Base-by-base conservation (phyloP, 768 basidiomycete species). In the Rhodotorula toruloides region DNA sequence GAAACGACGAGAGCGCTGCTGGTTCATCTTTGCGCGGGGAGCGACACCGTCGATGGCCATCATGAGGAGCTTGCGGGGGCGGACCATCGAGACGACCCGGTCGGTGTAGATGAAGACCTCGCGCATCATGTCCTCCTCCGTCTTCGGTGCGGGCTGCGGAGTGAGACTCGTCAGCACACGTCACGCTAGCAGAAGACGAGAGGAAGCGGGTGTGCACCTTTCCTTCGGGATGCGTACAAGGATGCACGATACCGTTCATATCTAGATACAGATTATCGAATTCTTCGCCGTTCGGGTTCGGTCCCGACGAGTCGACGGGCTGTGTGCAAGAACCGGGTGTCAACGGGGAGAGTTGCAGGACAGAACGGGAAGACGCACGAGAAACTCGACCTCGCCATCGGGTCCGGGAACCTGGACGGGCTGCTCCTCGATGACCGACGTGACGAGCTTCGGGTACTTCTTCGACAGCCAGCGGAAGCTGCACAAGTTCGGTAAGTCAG, bases 171-270 rank as follows among this genome's bases (percentile, higher is more conserved):
- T 17, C 37, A 22, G 46, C 31, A 5, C 12, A 39, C n/a, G 13
- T 4, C 7, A 1, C 3, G 37, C 19, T n/a, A 21, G 39, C 29
- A 12, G 16, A 29, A 17, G 13, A 13, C 3, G 1, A 31, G 54
- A 8, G 37, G 27, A 19, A 50, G 19, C n/a, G 27, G 19, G 22
- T n/a, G 72, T 81, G 52, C 65, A 86, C 90, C 83, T 89, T 93
- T 75, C 93, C 94, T 79, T 98, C 96, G 0, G 96, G 96, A 76
- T 99, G 96, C 1, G 96, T 99, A 84, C 96, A 98, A 1, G 96
- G 96, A 78, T 99, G 96, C 17, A 99, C 96, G 77, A 98, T 98
- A 72, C 91, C 96, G 77, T 99, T 99, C 96, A 99, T 98, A 77
- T 99, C 94, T 48, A 99, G 82, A 77, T 99, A 99, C 52, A 99